Evolutionary conservation across 129 eudicot genomes (phyloP).

Genomic region (Tagetes erecta): DNA sequence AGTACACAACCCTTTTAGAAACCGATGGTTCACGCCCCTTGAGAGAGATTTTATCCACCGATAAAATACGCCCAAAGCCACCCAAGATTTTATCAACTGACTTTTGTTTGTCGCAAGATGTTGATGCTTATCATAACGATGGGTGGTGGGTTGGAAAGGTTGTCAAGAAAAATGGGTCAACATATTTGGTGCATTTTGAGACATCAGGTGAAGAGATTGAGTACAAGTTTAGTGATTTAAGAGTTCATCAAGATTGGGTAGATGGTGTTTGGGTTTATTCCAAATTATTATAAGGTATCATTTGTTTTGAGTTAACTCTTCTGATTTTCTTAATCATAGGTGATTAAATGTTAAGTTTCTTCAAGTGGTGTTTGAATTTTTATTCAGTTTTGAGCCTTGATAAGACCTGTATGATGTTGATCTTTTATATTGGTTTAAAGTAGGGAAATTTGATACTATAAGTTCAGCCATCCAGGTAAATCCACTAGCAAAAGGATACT

Average conservation of each 20-base stretch:
- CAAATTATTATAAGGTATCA: no score
- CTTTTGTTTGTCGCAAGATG: constrained; percentile 30
- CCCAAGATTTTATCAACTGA: constrained; percentile 23
- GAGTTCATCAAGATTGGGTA: constrained; percentile 61
- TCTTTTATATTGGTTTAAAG: background rate
- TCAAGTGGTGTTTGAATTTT: background rate
- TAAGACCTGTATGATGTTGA: background rate
- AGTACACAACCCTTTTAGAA: constrained; percentile 43
- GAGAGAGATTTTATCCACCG: constrained; percentile 37
- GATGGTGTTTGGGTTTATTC: constrained; percentile 45
- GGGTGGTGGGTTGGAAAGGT: constrained; percentile 8
- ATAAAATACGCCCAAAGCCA: constrained; percentile 43
- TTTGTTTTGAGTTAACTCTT: no score
- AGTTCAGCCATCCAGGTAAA: no score
- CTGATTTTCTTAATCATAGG: no score
- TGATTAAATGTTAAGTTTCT: no score
- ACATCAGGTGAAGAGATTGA: constrained; percentile 29
- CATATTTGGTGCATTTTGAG: constrained; percentile 34
- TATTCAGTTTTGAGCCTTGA: background rate
- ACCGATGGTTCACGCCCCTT: constrained; percentile 39
- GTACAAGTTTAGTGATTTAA: constrained; percentile 27
- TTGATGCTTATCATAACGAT: constrained; percentile 39
- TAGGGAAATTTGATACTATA: no score
- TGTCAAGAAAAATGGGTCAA: background rate
- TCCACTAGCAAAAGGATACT: no score